Conservation (phyloP, 2,329 filamentous ascomycete genomes). For the Colletotrichum sp. region DNA sequence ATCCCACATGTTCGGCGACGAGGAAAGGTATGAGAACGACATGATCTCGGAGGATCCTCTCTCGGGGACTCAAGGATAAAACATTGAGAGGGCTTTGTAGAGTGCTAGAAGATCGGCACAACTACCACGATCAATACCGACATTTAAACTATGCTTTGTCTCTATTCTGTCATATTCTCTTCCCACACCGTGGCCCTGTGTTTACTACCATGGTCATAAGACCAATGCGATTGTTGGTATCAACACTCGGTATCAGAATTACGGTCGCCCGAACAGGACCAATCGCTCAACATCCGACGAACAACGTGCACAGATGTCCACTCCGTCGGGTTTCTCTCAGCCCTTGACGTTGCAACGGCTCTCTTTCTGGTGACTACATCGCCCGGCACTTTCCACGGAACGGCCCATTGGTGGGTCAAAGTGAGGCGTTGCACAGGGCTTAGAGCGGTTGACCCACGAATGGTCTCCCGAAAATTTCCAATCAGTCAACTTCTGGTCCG, state of each 20-base stretch:
- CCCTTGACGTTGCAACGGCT: neutral
- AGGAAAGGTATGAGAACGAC: neutral
- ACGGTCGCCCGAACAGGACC: fast-evolving
- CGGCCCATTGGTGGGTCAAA: neutral
- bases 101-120: fast-evolving
- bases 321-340: neutral
- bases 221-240: neutral
- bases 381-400: neutral
- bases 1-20: neutral
- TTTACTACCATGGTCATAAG: neutral
- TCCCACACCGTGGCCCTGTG: fast-evolving
- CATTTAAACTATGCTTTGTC: too few species aligned
- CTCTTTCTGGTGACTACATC: neutral
- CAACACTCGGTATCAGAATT: neutral
- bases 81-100: neutral
- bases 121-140: neutral
- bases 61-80: neutral
- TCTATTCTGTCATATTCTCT: too few species aligned
- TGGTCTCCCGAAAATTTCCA: neutral
- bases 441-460: neutral
- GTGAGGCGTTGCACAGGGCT: neutral
- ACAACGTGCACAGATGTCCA: neutral
- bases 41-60: neutral
- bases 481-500: neutral
- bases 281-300: neutral